phyloP scores from a whole-genome alignment of 164 flowering plant genomes.

The Vitis rotundifolia region DNA sequence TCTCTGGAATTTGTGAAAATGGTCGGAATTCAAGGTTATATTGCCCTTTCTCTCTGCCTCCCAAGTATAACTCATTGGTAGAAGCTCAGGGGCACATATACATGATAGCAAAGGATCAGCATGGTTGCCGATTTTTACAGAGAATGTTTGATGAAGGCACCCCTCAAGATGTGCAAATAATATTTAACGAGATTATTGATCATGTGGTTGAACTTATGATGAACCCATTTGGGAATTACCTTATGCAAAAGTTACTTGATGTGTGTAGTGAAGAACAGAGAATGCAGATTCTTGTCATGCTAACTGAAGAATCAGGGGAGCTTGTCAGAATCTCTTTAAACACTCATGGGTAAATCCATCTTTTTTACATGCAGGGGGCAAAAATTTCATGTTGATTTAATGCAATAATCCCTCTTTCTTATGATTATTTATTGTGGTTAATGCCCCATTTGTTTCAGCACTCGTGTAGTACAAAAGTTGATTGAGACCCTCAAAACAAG shows the following conservation, averaged over 20 bases:
- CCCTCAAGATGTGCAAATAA: conserved; percentile 42
- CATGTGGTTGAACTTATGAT: conserved; percentile 75
- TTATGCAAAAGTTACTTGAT: conserved; percentile 80
- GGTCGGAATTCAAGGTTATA: conserved; percentile 10
- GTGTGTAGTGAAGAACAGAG: conserved; percentile 77
- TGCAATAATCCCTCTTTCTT: background rate
- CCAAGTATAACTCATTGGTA: conserved; percentile 35
- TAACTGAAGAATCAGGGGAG: conserved; percentile 47
- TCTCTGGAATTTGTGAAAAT: conserved; percentile 19
- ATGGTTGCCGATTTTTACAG: conserved; percentile 79
- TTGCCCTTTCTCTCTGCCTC: conserved; percentile 20
- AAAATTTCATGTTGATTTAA: background rate
- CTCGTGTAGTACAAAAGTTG: conserved; percentile 84
- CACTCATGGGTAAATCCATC: conserved; percentile 67
- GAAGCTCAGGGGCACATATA: conserved; percentile 50
- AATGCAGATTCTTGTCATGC: conserved; percentile 45
- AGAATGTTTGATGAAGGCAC: conserved; percentile 61
- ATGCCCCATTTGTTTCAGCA: conserved; percentile 41
- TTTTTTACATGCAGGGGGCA: conserved; percentile 2
- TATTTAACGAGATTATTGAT: conserved; percentile 60
- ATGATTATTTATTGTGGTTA: background rate
- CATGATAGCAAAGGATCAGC: conserved; percentile 72
- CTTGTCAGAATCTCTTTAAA: conserved; percentile 70
- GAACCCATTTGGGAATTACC: conserved; percentile 89
- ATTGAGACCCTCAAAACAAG: conserved; percentile 63